These are phyloP conservation scores for Microdochium paspali DNA, from an alignment of 2,329 filamentous ascomycete genomes.

Conservation along the genomic window DNA sequence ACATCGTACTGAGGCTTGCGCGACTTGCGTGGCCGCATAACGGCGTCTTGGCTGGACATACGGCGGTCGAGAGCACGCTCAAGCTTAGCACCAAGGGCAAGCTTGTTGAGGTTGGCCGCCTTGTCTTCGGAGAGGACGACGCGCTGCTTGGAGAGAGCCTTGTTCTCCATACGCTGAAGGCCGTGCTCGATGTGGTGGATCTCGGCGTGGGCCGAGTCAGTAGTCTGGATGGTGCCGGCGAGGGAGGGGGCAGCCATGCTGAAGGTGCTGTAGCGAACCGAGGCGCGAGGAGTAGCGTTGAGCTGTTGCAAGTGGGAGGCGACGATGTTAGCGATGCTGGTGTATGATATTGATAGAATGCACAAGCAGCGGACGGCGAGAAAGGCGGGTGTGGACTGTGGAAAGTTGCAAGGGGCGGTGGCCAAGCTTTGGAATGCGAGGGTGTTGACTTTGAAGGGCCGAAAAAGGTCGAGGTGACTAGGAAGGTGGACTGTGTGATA, in stretches of 20 bases:
- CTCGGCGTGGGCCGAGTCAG: slow-evolving; percentile 46
- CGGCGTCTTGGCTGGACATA: slow-evolving; percentile 83
- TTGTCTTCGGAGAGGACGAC: slow-evolving; percentile 73
- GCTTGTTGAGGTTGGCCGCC: slow-evolving; percentile 71
- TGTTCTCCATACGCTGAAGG: slow-evolving; percentile 83
- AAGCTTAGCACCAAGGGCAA: slow-evolving; percentile 82
- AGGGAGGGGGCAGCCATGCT: slow-evolving; percentile 48
- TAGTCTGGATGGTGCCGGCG: slow-evolving; percentile 43
- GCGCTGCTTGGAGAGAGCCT: slow-evolving; percentile 72
- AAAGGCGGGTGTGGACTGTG: no score
- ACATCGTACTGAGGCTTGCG: slow-evolving; percentile 15
- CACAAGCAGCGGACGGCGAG: no score
- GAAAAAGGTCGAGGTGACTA: background rate
- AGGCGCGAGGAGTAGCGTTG: slow-evolving; percentile 34
- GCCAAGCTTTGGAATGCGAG: background rate
- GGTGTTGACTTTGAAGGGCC: background rate
- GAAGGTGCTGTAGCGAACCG: slow-evolving; percentile 50
- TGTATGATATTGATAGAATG: no score
- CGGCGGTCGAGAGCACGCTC: slow-evolving; percentile 78
- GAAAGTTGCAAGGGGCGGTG: background rate
- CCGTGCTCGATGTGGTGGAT: slow-evolving; percentile 65
- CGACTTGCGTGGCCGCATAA: slow-evolving; percentile 56
- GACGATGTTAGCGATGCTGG: background rate
- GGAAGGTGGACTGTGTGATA: background rate
- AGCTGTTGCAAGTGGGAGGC: slow-evolving; percentile 5